A percentile compares a stretch with the other conserved stretches of the same genome.
These are phyloP conservation scores for Agaricus sinodeliciosus DNA, from an alignment of 768 basidiomycete species.

Conservation along the genomic window DNA sequence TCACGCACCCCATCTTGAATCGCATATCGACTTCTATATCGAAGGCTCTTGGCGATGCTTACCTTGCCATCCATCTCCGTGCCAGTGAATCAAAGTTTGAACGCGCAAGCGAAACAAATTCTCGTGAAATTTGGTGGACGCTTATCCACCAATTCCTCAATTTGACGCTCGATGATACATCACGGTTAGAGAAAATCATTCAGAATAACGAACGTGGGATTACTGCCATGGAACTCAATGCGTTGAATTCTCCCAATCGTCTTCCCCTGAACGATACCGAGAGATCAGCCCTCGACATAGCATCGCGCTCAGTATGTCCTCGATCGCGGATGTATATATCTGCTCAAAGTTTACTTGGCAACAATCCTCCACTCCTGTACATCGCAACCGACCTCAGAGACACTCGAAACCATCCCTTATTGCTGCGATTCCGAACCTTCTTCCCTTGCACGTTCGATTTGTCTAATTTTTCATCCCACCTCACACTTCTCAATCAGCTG, in stretches of 20 bases:
- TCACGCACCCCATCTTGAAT: constrained; percentile 42
- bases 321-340: constrained; percentile 1
- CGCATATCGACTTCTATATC: constrained; percentile 37
- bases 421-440: constrained; percentile 17
- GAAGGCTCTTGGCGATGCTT: constrained; percentile 35
- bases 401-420: constrained; percentile 17
- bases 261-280: constrained; percentile 1
- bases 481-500: constrained; percentile 13
- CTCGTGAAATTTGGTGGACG: constrained; percentile 48
- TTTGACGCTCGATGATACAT: constrained; percentile 28
- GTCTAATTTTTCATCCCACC: constrained; percentile 17
- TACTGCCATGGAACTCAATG: not conserved
- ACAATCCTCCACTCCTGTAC: constrained; percentile 17
- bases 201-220: not conserved
- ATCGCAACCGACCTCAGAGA: constrained; percentile 20
- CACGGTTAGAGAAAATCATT: constrained; percentile 14
- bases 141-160: constrained; percentile 45
- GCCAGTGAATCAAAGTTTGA: constrained; percentile 63
- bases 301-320: constrained; percentile 6
- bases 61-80: constrained; percentile 62
- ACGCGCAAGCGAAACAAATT: constrained; percentile 30
- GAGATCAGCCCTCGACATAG: not conserved
- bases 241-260: not conserved
- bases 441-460: constrained; percentile 24
- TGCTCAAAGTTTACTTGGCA: not conserved